Percentiles rank a stretch among this genome's conserved stretches.
phyloP scores from a whole-genome alignment of 306 rosid species.

The Crataegus laevigata region DNA sequence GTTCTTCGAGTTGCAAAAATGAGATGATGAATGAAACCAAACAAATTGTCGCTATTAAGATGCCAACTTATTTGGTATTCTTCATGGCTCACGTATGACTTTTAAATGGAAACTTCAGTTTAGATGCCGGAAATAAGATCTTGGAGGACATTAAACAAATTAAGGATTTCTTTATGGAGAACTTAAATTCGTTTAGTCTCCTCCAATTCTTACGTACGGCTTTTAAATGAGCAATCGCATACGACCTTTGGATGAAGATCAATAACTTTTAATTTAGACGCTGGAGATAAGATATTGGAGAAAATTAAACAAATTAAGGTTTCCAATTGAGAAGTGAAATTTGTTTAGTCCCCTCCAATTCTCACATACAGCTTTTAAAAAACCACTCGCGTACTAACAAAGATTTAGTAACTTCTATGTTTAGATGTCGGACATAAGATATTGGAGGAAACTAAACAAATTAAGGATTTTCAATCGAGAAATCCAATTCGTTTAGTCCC shows the following conservation, averaged over 20 bases:
- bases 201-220: not conserved
- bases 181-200: not conserved
- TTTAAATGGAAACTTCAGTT: not conserved
- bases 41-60: not conserved
- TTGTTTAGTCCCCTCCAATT: not conserved
- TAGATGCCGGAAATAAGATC: not conserved
- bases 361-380: too few relatives aligned
- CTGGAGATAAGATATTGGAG: too few relatives aligned
- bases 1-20: not conserved
- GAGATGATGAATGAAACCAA: not conserved
- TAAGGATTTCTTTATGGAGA: too few relatives aligned
- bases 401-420: too few relatives aligned
- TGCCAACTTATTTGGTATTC: not conserved
- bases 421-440: too few relatives aligned
- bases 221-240: not conserved
- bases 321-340: too few relatives aligned
- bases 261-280: too few relatives aligned
- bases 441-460: not conserved
- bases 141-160: too few relatives aligned
- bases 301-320: too few relatives aligned
- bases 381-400: too few relatives aligned
- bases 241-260: not conserved
- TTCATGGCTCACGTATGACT: not conserved
- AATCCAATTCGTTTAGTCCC: too few relatives aligned
- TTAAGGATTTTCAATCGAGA: too few relatives aligned